Evolutionary conservation across 2,329 filamentous ascomycete genomes (phyloP).

Genomic region (Fusarium xylarioides): DNA sequence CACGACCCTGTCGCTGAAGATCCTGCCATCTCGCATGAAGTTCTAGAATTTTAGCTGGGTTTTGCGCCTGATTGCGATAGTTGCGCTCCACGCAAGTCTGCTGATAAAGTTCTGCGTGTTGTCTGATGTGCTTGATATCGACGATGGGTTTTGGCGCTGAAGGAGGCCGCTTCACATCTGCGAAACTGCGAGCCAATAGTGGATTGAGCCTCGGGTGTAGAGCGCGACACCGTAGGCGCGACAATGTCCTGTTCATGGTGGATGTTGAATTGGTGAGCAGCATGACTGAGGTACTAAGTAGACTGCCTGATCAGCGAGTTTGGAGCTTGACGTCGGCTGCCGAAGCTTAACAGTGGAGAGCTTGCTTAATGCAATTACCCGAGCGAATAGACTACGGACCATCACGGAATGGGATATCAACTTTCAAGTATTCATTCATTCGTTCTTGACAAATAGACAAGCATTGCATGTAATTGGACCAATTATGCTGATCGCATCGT

Average conservation of each 20-base stretch:
- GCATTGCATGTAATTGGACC: neutral
- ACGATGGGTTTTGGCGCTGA: constrained; percentile 81
- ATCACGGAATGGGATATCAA: constrained; percentile 20
- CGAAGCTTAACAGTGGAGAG: constrained; percentile 32
- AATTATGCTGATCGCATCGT: neutral
- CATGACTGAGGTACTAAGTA: constrained; percentile 10
- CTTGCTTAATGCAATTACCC: constrained; percentile 47
- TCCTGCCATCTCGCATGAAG: constrained; percentile 67
- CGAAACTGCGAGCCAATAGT: constrained; percentile 32
- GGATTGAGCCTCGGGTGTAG: constrained; percentile 21
- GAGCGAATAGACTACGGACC: constrained; percentile 24
- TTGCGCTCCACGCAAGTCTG: constrained; percentile 88
- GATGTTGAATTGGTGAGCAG: constrained; percentile 34
- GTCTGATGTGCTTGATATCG: constrained; percentile 89
- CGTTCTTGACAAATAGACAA: neutral
- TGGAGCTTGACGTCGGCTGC: constrained; percentile 27
- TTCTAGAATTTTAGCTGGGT: constrained; percentile 64
- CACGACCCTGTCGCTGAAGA: constrained; percentile 68
- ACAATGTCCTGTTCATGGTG: constrained; percentile 46
- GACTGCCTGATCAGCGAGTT: constrained; percentile 14
- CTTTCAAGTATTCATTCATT: neutral
- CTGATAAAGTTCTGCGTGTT: constrained; percentile 81
- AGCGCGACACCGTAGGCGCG: constrained; percentile 41
- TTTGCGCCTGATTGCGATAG: constrained; percentile 67
- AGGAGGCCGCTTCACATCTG: constrained; percentile 62